These are phyloP conservation scores for Fusarium bulbicola DNA, from an alignment of 2,329 filamentous ascomycete species.

Conservation along the genomic window DNA sequence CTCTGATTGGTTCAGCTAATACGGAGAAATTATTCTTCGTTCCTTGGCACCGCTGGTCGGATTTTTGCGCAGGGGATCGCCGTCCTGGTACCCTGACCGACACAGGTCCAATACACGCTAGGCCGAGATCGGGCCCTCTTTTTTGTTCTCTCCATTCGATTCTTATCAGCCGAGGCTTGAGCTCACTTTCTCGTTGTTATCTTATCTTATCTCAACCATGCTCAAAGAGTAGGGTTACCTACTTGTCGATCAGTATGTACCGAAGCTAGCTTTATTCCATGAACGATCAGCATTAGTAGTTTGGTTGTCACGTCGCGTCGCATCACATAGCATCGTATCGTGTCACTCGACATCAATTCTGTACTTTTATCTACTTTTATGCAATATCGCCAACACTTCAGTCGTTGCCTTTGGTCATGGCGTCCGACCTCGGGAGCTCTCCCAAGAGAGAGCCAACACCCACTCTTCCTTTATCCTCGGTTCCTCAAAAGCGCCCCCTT, in stretches of 20 bases:
- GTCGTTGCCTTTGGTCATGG: conserved; percentile 41
- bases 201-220: conserved; percentile 18
- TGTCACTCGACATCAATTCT: neutral
- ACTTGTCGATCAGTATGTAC: neutral
- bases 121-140: conserved; percentile 42
- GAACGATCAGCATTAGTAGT: neutral
- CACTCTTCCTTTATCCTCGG: conserved; percentile 53
- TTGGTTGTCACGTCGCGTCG: neutral
- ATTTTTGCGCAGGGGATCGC: conserved; percentile 37
- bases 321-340: neutral
- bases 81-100: conserved; percentile 26
- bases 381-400: neutral
- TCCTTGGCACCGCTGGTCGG: conserved; percentile 34
- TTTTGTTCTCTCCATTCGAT: conserved; percentile 18
- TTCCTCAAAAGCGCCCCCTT: conserved; percentile 72
- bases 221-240: conserved; percentile 4
- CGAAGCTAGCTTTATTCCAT: conserved; percentile 1
- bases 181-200: neutral
- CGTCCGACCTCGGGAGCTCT: conserved; percentile 48
- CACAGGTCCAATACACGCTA: conserved; percentile 41
- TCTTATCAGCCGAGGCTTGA: conserved; percentile 13
- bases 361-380: neutral
- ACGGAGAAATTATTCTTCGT: conserved; percentile 36
- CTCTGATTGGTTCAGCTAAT: conserved; percentile 34
- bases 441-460: conserved; percentile 55